These are phyloP conservation scores for Tetrahymena thermophila DNA, from an alignment of 73 alveolate species.

Conservation along the genomic window DNA sequence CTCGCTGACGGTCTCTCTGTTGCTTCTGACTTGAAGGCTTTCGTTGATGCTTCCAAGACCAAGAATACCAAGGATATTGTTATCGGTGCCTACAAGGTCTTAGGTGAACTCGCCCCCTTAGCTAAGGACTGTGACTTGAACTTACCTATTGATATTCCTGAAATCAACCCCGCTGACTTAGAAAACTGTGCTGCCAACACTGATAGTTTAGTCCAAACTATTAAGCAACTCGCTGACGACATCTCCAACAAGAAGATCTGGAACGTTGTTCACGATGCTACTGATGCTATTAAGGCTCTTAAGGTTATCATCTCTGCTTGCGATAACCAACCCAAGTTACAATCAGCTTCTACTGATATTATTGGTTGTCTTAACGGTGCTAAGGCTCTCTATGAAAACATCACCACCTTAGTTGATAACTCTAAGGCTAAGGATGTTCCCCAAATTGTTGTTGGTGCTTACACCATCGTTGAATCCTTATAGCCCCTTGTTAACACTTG, in stretches of 20 bases:
- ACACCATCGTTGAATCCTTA: background rate
- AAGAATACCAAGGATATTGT: background rate
- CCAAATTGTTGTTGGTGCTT: background rate
- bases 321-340: background rate
- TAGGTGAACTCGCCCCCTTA: background rate
- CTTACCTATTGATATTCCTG: background rate
- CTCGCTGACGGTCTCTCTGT: background rate
- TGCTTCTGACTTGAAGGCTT: background rate
- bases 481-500: background rate
- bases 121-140: background rate
- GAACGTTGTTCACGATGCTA: background rate
- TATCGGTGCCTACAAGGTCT: background rate
- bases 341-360: background rate
- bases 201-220: background rate
- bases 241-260: background rate
- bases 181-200: slow-evolving; percentile 1
- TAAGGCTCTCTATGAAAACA: background rate
- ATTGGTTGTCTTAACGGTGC: background rate
- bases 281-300: background rate
- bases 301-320: background rate
- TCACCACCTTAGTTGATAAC: background rate
- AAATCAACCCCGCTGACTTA: background rate
- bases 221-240: background rate
- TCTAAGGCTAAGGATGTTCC: background rate
- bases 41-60: background rate